Evolutionary conservation across 106 monocot genomes (phyloP), one percentile per base, ranked within the genome.

Genomic region (Apostasia shenzhenica): DNA sequence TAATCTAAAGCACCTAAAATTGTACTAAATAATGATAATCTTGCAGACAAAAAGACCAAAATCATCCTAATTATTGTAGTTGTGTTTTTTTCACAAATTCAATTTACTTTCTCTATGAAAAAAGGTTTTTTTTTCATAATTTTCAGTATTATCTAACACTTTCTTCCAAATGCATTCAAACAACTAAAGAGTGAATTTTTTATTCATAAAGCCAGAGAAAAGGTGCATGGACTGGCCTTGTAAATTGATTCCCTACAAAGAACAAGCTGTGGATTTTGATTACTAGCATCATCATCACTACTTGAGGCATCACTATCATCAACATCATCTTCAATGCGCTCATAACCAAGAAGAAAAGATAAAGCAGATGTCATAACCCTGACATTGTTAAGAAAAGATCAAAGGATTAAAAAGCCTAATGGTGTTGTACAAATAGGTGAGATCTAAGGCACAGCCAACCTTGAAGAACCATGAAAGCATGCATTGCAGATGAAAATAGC

Each of bases 401-500:
- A 37, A 46, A 3, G 59, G 59, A 42, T 48, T 37, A 59, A 59
- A 75, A n/a, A 6, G 46, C 6, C 3, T 9, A 38, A 0, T 67
- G 4, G 8, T n/a, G 50, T 8, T 40, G 48, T 1, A 49, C 2
- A 48, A 58, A 37, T 50, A 59, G 10, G 58, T 12, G n/a, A 61
- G 61, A 41, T 0, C 0, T 14, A 65, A 26, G 0, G 38, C 46
- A 70, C 5, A 60, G 45, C 41, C 4, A 74, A 87, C 93, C 83
- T 93, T 48, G 89, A 83, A 48, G 93, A 93, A 52, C 81, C 11
- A 57, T 93, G 93, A 67, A 90, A 93, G 71, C 93, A 99, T 42
- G 93, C 89, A 54, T 68, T 85, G 72, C 93, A 99, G 51, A 99
- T 93, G 26, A 83, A 90, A 88, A 90, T 90, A 14, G 99, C 90